Conservation (phyloP, 2,329 filamentous ascomycete species). For the Thelonectria olida region DNA sequence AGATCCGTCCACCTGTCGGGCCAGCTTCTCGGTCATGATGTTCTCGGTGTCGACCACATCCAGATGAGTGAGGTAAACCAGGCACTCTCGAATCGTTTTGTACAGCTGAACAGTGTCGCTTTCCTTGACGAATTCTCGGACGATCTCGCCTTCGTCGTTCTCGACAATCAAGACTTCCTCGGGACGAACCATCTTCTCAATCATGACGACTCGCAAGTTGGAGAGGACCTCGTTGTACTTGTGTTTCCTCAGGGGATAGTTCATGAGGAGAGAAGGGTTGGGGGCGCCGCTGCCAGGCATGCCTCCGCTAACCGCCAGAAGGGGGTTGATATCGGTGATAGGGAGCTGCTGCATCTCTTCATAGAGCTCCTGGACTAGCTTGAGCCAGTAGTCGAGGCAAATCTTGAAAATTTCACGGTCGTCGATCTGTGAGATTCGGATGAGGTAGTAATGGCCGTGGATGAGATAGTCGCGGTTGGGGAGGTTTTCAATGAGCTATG, state of each 20-base stretch:
- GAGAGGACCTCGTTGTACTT: slow-evolving; percentile 96
- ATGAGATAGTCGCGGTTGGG: slow-evolving; percentile 95
- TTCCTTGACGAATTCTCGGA: slow-evolving; percentile 98
- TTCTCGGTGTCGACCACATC: slow-evolving; percentile 97
- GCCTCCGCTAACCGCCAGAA: slow-evolving; percentile 79
- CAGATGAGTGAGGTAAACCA: slow-evolving; percentile 96
- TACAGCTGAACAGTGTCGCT: slow-evolving; percentile 99
- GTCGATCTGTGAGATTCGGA: slow-evolving; percentile 97
- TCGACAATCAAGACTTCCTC: slow-evolving; percentile 99
- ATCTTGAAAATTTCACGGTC: slow-evolving; percentile 99
- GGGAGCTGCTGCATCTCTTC: slow-evolving; percentile 98
- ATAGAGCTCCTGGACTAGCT: slow-evolving; percentile 96
- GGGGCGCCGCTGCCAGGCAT: slow-evolving; percentile 83
- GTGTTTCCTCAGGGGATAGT: slow-evolving; percentile 95
- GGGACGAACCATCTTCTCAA: slow-evolving; percentile 98
- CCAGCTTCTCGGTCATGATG: slow-evolving; percentile 99
- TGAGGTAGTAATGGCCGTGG: slow-evolving; percentile 97
- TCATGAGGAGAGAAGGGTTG: slow-evolving; percentile 84
- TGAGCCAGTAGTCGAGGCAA: slow-evolving; percentile 98
- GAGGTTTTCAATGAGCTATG: slow-evolving; percentile 88
- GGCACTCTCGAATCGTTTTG: slow-evolving; percentile 96
- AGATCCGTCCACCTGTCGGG: slow-evolving; percentile 90
- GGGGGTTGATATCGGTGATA: slow-evolving; percentile 89
- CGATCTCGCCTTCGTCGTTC: slow-evolving; percentile 98
- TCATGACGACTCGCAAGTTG: slow-evolving; percentile 96